Conservation (phyloP, 257 asterid genomes). For the Paulownia fortunei region DNA sequence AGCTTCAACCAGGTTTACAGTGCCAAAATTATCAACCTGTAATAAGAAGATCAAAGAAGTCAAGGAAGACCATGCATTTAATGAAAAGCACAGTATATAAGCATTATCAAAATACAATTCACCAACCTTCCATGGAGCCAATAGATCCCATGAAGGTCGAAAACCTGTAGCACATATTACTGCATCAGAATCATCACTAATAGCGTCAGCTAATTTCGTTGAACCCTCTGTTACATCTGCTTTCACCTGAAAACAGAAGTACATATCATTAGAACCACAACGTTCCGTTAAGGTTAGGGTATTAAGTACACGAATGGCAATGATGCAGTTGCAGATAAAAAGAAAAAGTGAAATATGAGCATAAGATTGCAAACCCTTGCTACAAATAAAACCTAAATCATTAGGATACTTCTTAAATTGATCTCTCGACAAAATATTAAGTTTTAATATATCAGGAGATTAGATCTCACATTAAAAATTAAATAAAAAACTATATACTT, state of each 20-base stretch:
- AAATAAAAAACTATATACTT: not conserved
- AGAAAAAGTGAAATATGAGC: not conserved
- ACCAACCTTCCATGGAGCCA: conserved; percentile 90
- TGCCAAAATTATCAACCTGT: conserved; percentile 95
- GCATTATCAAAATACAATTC: not conserved
- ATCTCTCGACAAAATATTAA: not conserved
- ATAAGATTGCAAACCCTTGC: conserved; percentile 5
- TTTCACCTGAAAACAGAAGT: conserved; percentile 60
- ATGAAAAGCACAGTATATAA: not conserved
- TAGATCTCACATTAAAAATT: not conserved
- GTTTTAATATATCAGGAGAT: not conserved
- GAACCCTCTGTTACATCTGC: conserved; percentile 96
- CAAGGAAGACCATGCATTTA: conserved; percentile 21
- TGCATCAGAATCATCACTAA: conserved; percentile 90
- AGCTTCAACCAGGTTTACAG: conserved; percentile 94
- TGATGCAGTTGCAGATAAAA: not conserved
- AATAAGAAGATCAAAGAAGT: conserved; percentile 5
- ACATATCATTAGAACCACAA: not conserved
- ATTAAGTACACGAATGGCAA: not conserved
- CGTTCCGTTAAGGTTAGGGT: not conserved
- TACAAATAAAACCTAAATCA: not conserved
- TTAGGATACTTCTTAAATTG: not conserved
- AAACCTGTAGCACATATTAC: conserved; percentile 97
- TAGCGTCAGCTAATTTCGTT: conserved; percentile 73
- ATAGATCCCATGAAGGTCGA: conserved; percentile 78